Evolutionary conservation across 768 basidiomycete genomes (phyloP), one percentile per base, ranked within the genome.

Genomic region (Scleroderma citrinum): DNA sequence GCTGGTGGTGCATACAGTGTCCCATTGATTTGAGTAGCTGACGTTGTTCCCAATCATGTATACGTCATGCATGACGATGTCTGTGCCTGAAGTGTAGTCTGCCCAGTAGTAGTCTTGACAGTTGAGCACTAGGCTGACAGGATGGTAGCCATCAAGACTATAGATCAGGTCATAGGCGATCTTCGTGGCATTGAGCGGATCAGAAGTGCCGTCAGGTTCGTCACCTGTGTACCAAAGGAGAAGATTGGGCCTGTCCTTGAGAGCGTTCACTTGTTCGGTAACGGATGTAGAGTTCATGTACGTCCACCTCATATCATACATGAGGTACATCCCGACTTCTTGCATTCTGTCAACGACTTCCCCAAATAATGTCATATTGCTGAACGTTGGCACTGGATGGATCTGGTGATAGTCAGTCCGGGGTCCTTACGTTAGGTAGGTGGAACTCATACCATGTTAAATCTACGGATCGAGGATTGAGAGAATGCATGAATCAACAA

Each of bases 281-380:
- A 90, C 82, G 1, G 76, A 72, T 6, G 78, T 74, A 7, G 67
- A 55, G 62, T 90, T 82, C 75, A 74, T 78, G 68, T 88, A 90
- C 5, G 77, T 77, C 76, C 45, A 71, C 43, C 87, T 76, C 87
- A 91, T 89, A 61, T 90, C 86, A 54, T 91, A 92, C 80, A 90
- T 88, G 47, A 90, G 72, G 58, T 84, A 91, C 10, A 66, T n/a
- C 0, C 77, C 78, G 0, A 82, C 78, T 51, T 83, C 75, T 62
- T 88, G 80, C 83, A 89, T 87, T 37, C 74, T 69, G 57, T 87
- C 82, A 7, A 89, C 59, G 23, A 87, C 79, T 43, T 71, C 50
- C 31, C 79, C 74, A 0, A 88, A 66, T 0, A 72, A 73, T 0
- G 82, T 80, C 30, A 81, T 52, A 55, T 85, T 80, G 52, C 73